Evolutionary conservation across 1,284 basidiomycete species (phyloP).

Genomic region (Caloboletus inedulis): DNA sequence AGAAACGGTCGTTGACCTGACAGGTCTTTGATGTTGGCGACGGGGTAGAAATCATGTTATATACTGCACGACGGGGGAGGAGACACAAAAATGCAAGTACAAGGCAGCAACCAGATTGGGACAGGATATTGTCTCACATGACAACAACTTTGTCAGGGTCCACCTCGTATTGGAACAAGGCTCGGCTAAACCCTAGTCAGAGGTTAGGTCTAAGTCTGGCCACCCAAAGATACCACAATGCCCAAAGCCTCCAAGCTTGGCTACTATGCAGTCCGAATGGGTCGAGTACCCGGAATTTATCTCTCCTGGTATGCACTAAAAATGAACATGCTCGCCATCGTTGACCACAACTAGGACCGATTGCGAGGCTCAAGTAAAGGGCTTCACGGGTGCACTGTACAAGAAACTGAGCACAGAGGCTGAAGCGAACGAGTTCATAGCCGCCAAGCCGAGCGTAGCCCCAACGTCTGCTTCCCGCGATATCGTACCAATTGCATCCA

Average conservation of each 20-base stretch:
- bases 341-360: constrained; percentile 26
- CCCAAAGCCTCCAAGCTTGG: constrained; percentile 30
- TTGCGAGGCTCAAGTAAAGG: constrained; percentile 51
- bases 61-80: constrained; percentile 17
- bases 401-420: constrained; percentile 56
- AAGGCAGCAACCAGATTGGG: constrained; percentile 26
- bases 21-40: constrained; percentile 14
- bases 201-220: background rate
- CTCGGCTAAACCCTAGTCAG: background rate
- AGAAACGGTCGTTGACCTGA: constrained; percentile 11
- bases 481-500: background rate
- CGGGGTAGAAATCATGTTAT: constrained; percentile 18
- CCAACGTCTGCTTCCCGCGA: constrained; percentile 1
- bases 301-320: constrained; percentile 35
- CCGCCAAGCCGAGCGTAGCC: constrained; percentile 6
- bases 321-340: background rate
- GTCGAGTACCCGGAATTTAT: constrained; percentile 39
- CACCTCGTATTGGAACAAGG: constrained; percentile 15
- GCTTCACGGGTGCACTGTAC: constrained; percentile 54
- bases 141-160: constrained; percentile 11
- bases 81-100: constrained; percentile 17
- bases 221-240: constrained; percentile 22
- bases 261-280: constrained; percentile 42
- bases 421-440: constrained; percentile 50
- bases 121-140: constrained; percentile 13